A percentile compares a stretch with the other conserved stretches of the same genome.
These are phyloP conservation scores for Coniosporium apollinis DNA, from an alignment of 495 filamentous ascomycete genomes.

Conservation along the genomic window DNA sequence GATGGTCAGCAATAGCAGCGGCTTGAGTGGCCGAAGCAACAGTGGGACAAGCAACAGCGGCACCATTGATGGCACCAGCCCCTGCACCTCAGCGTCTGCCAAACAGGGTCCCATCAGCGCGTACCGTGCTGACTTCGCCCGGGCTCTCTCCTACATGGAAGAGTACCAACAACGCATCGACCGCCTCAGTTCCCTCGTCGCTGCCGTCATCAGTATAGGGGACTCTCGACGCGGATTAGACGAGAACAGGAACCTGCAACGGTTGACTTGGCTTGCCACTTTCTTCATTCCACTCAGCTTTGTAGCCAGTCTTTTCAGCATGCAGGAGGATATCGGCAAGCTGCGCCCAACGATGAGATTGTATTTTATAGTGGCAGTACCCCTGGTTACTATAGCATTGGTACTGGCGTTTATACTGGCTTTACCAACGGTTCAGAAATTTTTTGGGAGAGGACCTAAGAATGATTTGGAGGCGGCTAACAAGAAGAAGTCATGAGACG, in stretches of 20 bases:
- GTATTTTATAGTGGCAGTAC: conserved; percentile 9
- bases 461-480: too few relatives aligned
- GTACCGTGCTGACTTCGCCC: conserved; percentile 14
- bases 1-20: too few relatives aligned
- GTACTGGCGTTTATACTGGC: too few relatives aligned
- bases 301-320: conserved; percentile 11
- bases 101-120: background rate
- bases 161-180: conserved; percentile 20
- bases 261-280: conserved; percentile 9
- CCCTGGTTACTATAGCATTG: conserved; percentile 6
- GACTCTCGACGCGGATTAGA: conserved; percentile 18
- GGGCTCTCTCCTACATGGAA: conserved; percentile 12
- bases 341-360: conserved; percentile 5
- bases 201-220: conserved; percentile 19
- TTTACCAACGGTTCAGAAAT: too few relatives aligned
- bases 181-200: conserved; percentile 19
- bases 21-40: too few relatives aligned
- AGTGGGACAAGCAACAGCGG: too few relatives aligned
- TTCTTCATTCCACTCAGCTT: conserved; percentile 10
- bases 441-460: too few relatives aligned
- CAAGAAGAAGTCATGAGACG: background rate
- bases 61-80: conserved; percentile 1
- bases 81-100: conserved; percentile 30
- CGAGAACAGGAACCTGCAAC: conserved; percentile 11
- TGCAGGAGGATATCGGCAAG: conserved; percentile 4